Conservation (phyloP, 2,329 filamentous ascomycete genomes). For the Plenodomus tracheiphilus region DNA sequence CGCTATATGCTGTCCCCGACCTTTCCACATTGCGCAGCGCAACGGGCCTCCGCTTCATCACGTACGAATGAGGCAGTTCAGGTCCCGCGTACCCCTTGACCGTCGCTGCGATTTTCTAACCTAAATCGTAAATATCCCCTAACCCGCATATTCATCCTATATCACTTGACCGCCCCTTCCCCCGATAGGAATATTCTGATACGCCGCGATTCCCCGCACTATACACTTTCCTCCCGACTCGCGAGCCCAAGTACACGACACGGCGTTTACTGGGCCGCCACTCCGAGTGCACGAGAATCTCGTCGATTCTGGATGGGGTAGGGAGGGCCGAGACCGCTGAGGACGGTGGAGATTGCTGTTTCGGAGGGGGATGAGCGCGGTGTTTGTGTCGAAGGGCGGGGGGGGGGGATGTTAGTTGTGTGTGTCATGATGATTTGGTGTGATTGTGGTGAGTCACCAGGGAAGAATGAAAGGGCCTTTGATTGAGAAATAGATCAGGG, state of each 20-base stretch:
- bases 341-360: background rate
- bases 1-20: constrained; percentile 12
- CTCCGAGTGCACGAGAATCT: background rate
- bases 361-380: too few relatives aligned
- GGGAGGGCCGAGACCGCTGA: background rate
- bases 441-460: too few relatives aligned
- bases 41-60: constrained; percentile 31
- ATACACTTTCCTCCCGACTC: background rate
- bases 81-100: constrained; percentile 27
- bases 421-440: too few relatives aligned
- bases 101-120: constrained; percentile 39
- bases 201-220: constrained; percentile 3
- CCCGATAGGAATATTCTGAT: constrained; percentile 2
- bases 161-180: too few relatives aligned
- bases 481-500: too few relatives aligned
- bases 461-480: too few relatives aligned
- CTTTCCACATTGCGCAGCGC: constrained; percentile 26
- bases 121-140: constrained; percentile 40
- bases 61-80: constrained; percentile 30
- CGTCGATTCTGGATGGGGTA: background rate
- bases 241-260: background rate
- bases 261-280: background rate
- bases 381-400: too few relatives aligned
- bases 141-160: constrained; percentile 4
- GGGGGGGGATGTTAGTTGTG: too few relatives aligned